Evolutionary conservation across 208 protist genomes (phyloP), one percentile per base, ranked within the genome.

Genomic region (Tritrichomonas musculus): DNA sequence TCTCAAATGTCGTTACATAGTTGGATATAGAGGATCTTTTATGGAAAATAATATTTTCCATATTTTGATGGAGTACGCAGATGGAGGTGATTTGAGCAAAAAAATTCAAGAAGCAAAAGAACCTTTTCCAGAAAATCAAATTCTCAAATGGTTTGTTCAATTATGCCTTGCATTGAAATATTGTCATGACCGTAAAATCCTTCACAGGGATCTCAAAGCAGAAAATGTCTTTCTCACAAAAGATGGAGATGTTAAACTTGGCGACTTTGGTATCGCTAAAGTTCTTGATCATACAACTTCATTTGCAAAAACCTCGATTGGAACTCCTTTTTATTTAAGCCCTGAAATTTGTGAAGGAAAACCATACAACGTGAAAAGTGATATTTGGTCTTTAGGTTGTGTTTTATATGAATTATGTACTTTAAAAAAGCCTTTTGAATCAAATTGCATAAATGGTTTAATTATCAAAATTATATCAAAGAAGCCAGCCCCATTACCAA

Each of bases 191-290:
- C 27, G 49, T 22, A 0, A 94, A 30, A 53, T 95, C 1, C 49
- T 95, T 55, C 94, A 95, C 80, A 94, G 94, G 9, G 94, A 95
- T 92, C 33, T 95, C 27, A 95, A 95, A 73, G 33, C 92, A 0
- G 33, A 75, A 41, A 95, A 95, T 60, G 44, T 95, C 53, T 94
- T 95, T 9, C 33, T 95, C 0, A 60, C 47, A 4, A 88, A 93
- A 33, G 69, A 77, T 47, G 36, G 64, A 13, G 39, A 72, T 20
- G n/a, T 94, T 20, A 92, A 94, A 69, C 57, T 95, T 9, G 94
- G 93, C 13, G 94, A 95, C 75, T 94, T 95, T 73, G 94, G 94
- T 30, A 41, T 94, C 27, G 60, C 94, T 27, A 92, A 53, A 65
- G 3, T 20, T 9, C 13, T 93, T 1, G 44, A 36, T 1, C 88